Percentiles rank a stretch among this genome's conserved stretches.
Conservation (phyloP, 2,329 filamentous ascomycete genomes). For the Cladosporium sp. region DNA sequence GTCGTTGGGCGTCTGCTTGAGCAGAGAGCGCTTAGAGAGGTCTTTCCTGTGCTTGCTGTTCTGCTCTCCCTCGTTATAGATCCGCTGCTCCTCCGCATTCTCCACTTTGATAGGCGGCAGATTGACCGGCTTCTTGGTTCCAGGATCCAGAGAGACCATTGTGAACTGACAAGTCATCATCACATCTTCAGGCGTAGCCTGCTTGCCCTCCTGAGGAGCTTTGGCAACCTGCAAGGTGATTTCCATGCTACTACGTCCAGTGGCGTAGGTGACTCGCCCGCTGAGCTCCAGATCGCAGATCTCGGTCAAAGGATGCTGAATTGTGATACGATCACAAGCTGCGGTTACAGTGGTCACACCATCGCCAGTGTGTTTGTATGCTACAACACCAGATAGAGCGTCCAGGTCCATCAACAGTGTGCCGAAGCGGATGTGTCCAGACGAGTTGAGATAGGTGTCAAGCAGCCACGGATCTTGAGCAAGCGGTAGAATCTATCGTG, state of each 20-base stretch:
- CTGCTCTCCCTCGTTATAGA: conserved; percentile 64
- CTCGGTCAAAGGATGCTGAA: conserved; percentile 70
- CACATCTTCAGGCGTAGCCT: conserved; percentile 59
- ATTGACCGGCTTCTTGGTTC: conserved; percentile 64
- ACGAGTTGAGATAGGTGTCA: conserved; percentile 75
- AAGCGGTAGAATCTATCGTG: conserved; percentile 60
- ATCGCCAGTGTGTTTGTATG: conserved; percentile 70
- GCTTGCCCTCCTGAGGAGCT: conserved; percentile 60
- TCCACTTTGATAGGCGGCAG: conserved; percentile 63
- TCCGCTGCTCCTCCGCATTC: conserved; percentile 63
- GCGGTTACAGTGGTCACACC: conserved; percentile 64
- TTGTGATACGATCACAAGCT: conserved; percentile 63
- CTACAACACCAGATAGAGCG: conserved; percentile 72
- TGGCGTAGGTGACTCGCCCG: conserved; percentile 68
- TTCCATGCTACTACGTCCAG: conserved; percentile 71
- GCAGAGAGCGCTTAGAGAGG: conserved; percentile 58
- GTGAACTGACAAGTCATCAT: conserved; percentile 73
- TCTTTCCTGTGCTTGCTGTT: conserved; percentile 69
- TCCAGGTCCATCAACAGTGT: conserved; percentile 79
- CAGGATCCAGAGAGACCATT: conserved; percentile 72
- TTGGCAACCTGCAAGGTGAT: conserved; percentile 73
- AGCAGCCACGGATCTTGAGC: conserved; percentile 74
- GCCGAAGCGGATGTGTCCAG: conserved; percentile 71
- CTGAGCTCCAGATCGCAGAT: conserved; percentile 77
- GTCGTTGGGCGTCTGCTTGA: conserved; percentile 68